Conservation (phyloP, 257 asterid genomes). For the Cinchona pubescens region DNA sequence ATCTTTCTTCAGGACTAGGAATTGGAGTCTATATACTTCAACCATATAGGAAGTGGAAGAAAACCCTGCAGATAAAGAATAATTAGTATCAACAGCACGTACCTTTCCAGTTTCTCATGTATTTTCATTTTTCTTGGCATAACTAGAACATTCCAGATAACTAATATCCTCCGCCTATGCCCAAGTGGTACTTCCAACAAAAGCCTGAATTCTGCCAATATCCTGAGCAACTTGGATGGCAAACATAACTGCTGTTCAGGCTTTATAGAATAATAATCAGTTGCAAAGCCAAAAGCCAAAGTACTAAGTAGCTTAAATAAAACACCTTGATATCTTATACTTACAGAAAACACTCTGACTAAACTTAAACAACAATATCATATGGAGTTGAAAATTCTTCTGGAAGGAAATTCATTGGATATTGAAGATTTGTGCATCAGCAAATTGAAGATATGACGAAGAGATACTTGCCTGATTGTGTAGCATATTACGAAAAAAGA, state of each 20-base stretch:
- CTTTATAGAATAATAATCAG: not conserved
- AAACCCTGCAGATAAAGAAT: conserved; percentile 53
- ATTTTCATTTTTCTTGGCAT: not conserved
- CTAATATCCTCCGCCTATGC: not conserved
- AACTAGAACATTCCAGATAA: not conserved
- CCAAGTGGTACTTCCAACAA: not conserved
- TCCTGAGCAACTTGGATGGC: no score
- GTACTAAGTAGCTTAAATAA: not conserved
- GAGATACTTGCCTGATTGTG: conserved; percentile 55
- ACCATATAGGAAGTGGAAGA: conserved; percentile 58
- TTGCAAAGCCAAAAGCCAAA: conserved; percentile 1
- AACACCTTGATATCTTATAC: not conserved
- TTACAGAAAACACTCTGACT: not conserved
- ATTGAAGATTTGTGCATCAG: not conserved
- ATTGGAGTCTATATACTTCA: conserved; percentile 26
- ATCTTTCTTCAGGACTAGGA: conserved; percentile 1
- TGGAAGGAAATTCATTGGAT: not conserved
- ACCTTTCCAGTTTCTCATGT: conserved; percentile 4
- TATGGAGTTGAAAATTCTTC: not conserved
- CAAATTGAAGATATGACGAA: conserved; percentile 7
- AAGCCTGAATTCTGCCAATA: not conserved
- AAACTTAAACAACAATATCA: not conserved
- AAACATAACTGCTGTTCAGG: not conserved
- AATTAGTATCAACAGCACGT: not conserved
- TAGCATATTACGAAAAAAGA: conserved; percentile 64